These are phyloP conservation scores for Zygotorulaspora danielsina DNA, from an alignment of 805 yeast genomes.

Conservation along the genomic window DNA sequence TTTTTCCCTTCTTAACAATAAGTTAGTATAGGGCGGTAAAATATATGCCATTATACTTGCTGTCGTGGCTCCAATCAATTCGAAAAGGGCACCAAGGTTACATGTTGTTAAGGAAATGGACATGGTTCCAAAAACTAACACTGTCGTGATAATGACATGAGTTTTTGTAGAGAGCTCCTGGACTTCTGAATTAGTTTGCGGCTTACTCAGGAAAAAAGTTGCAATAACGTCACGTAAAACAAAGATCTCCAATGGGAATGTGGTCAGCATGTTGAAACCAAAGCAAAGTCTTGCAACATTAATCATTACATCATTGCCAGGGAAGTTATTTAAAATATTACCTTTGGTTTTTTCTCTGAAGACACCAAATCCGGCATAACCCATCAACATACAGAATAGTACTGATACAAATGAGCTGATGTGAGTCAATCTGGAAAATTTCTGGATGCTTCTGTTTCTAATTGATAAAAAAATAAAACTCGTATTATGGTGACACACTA, in stretches of 20 bases:
- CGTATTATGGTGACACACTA: slow-evolving; percentile 94
- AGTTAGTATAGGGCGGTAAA: slow-evolving; percentile 78
- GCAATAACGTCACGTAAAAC: slow-evolving; percentile 85
- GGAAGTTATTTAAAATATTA: slow-evolving; percentile 82
- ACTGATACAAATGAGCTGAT: slow-evolving; percentile 77
- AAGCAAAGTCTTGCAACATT: slow-evolving; percentile 88
- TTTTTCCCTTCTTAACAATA: slow-evolving; percentile 53
- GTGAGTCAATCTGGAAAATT: slow-evolving; percentile 77
- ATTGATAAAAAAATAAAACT: slow-evolving; percentile 84
- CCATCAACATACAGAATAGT: slow-evolving; percentile 73
- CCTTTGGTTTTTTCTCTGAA: slow-evolving; percentile 81
- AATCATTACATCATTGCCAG: slow-evolving; percentile 64
- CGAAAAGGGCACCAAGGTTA: slow-evolving; percentile 83
- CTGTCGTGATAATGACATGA: slow-evolving; percentile 63
- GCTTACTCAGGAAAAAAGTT: slow-evolving; percentile 37
- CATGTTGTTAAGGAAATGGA: slow-evolving; percentile 73
- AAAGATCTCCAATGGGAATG: slow-evolving; percentile 85
- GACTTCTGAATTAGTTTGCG: slow-evolving; percentile 28
- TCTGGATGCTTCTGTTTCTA: slow-evolving; percentile 65
- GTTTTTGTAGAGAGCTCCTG: slow-evolving; percentile 43
- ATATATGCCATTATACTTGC: slow-evolving; percentile 92
- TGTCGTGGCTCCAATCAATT: slow-evolving; percentile 86
- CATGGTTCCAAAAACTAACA: slow-evolving; percentile 66
- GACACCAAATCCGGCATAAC: slow-evolving; percentile 67
- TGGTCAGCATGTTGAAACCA: slow-evolving; percentile 88